phyloP scores from a whole-genome alignment of 371 early-diverging fungal species.

The Syncephalastrum monosporum region DNA sequence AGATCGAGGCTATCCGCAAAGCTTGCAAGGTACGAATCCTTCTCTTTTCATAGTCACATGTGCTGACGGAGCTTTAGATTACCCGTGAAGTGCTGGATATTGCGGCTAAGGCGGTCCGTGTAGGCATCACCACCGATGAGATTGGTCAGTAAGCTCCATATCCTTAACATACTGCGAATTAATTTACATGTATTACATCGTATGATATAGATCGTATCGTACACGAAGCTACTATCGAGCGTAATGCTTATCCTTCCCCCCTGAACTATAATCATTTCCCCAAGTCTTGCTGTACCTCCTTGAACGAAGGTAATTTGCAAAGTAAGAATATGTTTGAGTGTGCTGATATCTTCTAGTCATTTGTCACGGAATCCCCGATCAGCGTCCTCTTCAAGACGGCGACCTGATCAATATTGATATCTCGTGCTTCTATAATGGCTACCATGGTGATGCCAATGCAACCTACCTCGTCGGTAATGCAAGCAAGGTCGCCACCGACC shows the following conservation, averaged over 20 bases:
- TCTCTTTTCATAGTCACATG: background rate
- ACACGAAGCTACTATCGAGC: conserved; percentile 85
- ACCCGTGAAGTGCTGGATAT: conserved; percentile 86
- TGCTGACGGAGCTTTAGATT: conserved; percentile 41
- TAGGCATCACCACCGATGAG: conserved; percentile 91
- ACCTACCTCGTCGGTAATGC: conserved; percentile 90
- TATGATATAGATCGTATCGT: conserved; percentile 65
- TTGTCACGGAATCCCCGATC: conserved; percentile 92
- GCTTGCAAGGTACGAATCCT: conserved; percentile 66
- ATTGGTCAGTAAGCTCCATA: conserved; percentile 48
- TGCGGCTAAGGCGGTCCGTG: conserved; percentile 73
- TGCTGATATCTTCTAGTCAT: conserved; percentile 45
- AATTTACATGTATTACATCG: background rate
- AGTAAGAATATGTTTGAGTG: background rate
- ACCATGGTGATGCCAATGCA: conserved; percentile 91
- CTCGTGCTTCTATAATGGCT: conserved; percentile 81
- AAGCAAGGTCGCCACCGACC: conserved; percentile 66
- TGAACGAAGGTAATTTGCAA: conserved; percentile 51
- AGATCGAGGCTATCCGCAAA: conserved; percentile 81
- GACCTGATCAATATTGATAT: conserved; percentile 95
- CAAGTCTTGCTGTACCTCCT: conserved; percentile 87
- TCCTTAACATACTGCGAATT: background rate
- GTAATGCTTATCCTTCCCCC: conserved; percentile 91
- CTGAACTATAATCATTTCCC: conserved; percentile 93
- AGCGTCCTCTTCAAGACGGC: conserved; percentile 83